Base-by-base conservation (phyloP, 2,329 filamentous ascomycete species). In the Drechslera avenae region DNA sequence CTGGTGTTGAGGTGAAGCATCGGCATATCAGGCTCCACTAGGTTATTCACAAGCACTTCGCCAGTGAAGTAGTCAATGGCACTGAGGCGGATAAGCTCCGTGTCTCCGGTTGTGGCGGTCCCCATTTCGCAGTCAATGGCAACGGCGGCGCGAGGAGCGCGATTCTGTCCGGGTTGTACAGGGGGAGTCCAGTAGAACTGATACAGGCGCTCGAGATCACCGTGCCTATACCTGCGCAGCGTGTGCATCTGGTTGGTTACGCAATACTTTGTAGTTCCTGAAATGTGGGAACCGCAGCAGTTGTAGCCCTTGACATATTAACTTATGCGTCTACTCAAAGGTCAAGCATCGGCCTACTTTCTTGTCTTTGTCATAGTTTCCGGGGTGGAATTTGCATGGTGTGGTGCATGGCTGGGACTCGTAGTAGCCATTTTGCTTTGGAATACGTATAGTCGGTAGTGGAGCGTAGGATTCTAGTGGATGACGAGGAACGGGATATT, bases 91-190 rank as follows among this genome's bases (percentile, higher is more conserved):
- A 85, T 81, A 6, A 84, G 67, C 53, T 83, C 81, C 0, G 68
- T 64, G 8, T 83, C 79, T 5, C 77, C 75, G 4, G 67, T 68
- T 7, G 59, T 56, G 1, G 77, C 69, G 0, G 71, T 75, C 13
- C 81, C 81, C 80, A 84, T 83, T 56, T 84, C 81, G 54, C 82
- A 84, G 53, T 83, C 81, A 3, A 85, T 67, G 0, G 76, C 79
- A 3, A 84, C 75, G 7, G 54, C 54, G 14, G 19, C 43, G 28
- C 55, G 57, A 19, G 51, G 43, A 12, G 36, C 32, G 16, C 23
- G 46, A 1, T n/a, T 19, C 5, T 30, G 13, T 19, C 9, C 21
- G 3, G 14, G 31, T 18, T 17, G 14, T 4, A 23, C 12, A 14
- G 35, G 2, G 9, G 51, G 57, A 7, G 60, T 63, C 5, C 7